A percentile compares a stretch with the other conserved stretches of the same genome.
Evolutionary conservation across 2,329 filamentous ascomycete genomes (phyloP).

Genomic region (Arthrobotrys iridis): DNA sequence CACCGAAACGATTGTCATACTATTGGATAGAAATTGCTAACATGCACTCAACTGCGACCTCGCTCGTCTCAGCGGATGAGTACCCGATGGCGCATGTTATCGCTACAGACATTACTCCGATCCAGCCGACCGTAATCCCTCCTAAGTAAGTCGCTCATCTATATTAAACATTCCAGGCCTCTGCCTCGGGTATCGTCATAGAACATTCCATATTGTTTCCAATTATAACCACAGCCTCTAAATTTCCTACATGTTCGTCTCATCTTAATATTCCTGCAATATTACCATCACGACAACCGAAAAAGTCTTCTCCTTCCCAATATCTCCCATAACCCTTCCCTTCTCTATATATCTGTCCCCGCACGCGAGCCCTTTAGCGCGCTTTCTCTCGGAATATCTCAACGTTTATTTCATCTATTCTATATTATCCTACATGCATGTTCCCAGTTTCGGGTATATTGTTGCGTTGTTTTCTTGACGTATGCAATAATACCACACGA

Average conservation of each 20-base stretch:
- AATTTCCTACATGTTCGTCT: conserved; percentile 12
- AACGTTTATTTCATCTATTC: conserved; percentile 43
- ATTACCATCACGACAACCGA: conserved; percentile 19
- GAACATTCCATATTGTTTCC: conserved; percentile 41
- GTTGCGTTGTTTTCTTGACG: conserved; percentile 54
- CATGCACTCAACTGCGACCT: conserved; percentile 28
- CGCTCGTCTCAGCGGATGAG: conserved; percentile 52
- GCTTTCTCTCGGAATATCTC: conserved; percentile 51
- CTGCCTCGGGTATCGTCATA: conserved; percentile 50
- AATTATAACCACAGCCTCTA: conserved; percentile 22
- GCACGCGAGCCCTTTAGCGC: conserved; percentile 41
- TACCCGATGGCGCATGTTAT: conserved; percentile 54
- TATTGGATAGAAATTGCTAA: conserved; percentile 38
- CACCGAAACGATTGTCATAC: conserved; percentile 14
- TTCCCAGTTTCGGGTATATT: conserved; percentile 52
- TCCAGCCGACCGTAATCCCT: conserved; percentile 63
- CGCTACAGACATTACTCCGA: conserved; percentile 52
- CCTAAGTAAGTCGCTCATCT: conserved; percentile 63
- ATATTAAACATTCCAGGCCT: conserved; percentile 23
- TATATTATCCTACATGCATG: conserved; percentile 51
- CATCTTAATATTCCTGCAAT: conserved; percentile 18
- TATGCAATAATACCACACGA: conserved; percentile 52
- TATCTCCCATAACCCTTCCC: background rate
- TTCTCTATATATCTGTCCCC: conserved; percentile 22
- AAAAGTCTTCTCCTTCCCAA: conserved; percentile 18